Percentiles rank a stretch among this genome's conserved stretches.
phyloP scores from a whole-genome alignment of 2,329 filamentous ascomycete species.

The Coniella lustricola region DNA sequence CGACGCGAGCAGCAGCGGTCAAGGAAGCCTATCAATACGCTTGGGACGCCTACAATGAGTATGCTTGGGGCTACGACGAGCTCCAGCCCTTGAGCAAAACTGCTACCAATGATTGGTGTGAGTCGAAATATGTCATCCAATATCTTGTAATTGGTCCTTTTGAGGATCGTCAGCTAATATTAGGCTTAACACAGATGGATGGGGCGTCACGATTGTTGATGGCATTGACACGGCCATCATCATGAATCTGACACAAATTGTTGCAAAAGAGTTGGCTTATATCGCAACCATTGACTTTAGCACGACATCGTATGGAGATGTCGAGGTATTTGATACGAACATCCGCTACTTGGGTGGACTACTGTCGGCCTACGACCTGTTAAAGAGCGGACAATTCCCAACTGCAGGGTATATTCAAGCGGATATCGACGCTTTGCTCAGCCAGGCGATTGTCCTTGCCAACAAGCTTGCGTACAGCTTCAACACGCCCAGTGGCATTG shows the following conservation, averaged over 20 bases:
- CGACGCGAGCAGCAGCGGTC: constrained; percentile 7
- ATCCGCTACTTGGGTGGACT: constrained; percentile 9
- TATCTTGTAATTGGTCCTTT: too few species aligned
- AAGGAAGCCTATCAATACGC: constrained; percentile 8
- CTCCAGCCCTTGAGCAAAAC: constrained; percentile 3
- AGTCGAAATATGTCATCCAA: not conserved
- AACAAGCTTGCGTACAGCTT: constrained; percentile 7
- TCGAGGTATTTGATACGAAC: constrained; percentile 8
- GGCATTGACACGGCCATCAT: constrained; percentile 8
- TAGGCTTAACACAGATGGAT: constrained; percentile 1
- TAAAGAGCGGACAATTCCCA: constrained; percentile 7
- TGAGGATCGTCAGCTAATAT: too few species aligned
- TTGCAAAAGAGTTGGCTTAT: constrained; percentile 6
- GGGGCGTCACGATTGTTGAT: constrained; percentile 8
- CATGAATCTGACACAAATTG: constrained; percentile 8
- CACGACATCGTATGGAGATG: not conserved
- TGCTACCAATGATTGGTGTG: constrained; percentile 7
- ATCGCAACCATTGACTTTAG: constrained; percentile 7
- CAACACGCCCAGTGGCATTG: constrained; percentile 5
- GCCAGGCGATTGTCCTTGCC: constrained; percentile 2
- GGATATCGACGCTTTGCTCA: constrained; percentile 5
- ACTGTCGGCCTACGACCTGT: constrained; percentile 3
- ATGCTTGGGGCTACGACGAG: constrained; percentile 7
- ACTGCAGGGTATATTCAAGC: not conserved
- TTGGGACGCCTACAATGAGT: constrained; percentile 6